Percentiles rank a stretch among this genome's conserved stretches.
phyloP scores from a whole-genome alignment of 164 flowering plant species.

The Vitis rotundifolia region DNA sequence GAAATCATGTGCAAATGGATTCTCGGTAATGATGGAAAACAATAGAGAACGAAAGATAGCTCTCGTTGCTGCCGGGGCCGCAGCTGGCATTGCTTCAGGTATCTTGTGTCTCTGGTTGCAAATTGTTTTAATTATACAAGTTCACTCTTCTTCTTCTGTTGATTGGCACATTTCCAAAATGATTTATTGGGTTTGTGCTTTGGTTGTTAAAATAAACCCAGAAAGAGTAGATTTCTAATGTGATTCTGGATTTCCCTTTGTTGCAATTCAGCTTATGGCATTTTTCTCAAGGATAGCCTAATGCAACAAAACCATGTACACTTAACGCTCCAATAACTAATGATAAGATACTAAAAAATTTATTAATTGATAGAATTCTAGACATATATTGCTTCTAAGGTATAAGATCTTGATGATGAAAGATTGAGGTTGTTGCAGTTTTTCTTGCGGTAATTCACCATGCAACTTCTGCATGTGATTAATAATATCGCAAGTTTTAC shows the following conservation, averaged over 20 bases:
- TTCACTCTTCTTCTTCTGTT: not conserved
- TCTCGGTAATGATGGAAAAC: slow-evolving; percentile 87
- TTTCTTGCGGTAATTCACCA: too few species aligned
- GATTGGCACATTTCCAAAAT: not conserved
- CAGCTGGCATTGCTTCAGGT: slow-evolving; percentile 99
- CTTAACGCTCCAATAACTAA: too few species aligned
- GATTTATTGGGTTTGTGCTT: not conserved
- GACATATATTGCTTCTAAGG: too few species aligned
- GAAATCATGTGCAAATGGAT: slow-evolving; percentile 94
- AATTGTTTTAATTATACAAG: not conserved
- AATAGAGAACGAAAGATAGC: slow-evolving; percentile 95
- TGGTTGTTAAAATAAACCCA: not conserved
- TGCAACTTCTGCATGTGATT: too few species aligned
- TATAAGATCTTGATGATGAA: too few species aligned
- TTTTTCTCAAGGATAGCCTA: not conserved
- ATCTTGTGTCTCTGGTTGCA: slow-evolving; percentile 5
- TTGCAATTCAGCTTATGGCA: not conserved
- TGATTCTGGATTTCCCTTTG: not conserved
- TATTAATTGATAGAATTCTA: too few species aligned
- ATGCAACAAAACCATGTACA: too few species aligned
- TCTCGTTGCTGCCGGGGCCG: slow-evolving; percentile 97
- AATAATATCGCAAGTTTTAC: too few species aligned
- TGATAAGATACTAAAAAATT: too few species aligned
- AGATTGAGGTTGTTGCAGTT: too few species aligned
- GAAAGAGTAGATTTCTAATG: too few species aligned